A percentile compares a stretch with the other conserved stretches of the same genome.
These are phyloP conservation scores for Kwoniella europaea DNA, from an alignment of 768 basidiomycete species.

Conservation along the genomic window DNA sequence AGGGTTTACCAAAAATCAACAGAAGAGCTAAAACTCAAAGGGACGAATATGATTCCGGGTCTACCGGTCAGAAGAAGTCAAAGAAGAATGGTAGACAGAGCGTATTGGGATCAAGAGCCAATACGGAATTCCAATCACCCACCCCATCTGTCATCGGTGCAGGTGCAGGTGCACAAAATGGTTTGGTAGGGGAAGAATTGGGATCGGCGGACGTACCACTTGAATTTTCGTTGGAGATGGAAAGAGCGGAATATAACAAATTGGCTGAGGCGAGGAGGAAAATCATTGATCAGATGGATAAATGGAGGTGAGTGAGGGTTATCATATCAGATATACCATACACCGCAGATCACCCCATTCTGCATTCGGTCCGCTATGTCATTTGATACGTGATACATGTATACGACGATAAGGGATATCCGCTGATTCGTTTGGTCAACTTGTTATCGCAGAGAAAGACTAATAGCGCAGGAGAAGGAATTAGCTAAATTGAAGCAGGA, in stretches of 20 bases:
- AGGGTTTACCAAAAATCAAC: constrained; percentile 66
- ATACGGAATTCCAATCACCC: constrained; percentile 62
- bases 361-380: too few species aligned
- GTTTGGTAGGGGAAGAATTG: constrained; percentile 34
- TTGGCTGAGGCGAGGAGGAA: constrained; percentile 76
- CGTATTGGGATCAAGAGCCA: constrained; percentile 60
- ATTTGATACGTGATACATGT: too few species aligned
- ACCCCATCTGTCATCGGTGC: constrained; percentile 4
- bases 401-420: too few species aligned
- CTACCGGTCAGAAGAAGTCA: constrained; percentile 57
- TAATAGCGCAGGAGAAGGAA: constrained; percentile 84
- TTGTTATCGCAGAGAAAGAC: constrained; percentile 55
- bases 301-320: constrained; percentile 62
- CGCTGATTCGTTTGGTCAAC: not conserved
- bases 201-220: constrained; percentile 67
- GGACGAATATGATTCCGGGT: constrained; percentile 34
- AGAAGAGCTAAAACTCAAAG: constrained; percentile 46
- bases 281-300: constrained; percentile 76
- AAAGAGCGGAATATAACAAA: constrained; percentile 79
- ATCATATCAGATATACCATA: not conserved
- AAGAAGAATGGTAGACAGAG: constrained; percentile 58
- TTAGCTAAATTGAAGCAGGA: constrained; percentile 70
- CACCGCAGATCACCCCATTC: too few species aligned
- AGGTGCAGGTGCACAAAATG: not conserved
- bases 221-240: constrained; percentile 84